Percentiles rank a stretch among this genome's conserved stretches.
Conservation (phyloP, 2,329 filamentous ascomycete species). For the Aspergillus persii region DNA sequence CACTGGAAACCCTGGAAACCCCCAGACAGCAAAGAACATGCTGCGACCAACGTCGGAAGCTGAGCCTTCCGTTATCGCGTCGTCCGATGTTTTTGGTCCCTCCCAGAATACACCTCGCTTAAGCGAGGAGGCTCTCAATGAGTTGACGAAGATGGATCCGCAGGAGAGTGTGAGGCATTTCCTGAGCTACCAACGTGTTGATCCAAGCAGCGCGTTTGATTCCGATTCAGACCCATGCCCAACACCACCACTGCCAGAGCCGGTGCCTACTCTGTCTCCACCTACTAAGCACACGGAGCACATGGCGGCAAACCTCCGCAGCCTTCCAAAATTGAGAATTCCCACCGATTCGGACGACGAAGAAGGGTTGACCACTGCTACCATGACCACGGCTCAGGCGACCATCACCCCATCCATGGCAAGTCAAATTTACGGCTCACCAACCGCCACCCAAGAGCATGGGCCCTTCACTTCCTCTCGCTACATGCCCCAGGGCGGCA, state of each 20-base stretch:
- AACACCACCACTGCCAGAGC: conserved; percentile 57
- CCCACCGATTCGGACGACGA: conserved; percentile 64
- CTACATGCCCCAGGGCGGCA: too few relatives aligned
- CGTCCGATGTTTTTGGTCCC: conserved; percentile 81
- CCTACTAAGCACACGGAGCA: conserved; percentile 38
- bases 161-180: conserved; percentile 91
- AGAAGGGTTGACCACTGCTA: conserved; percentile 52
- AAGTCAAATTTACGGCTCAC: too few relatives aligned
- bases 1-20: conserved; percentile 75
- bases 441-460: conserved; percentile 13
- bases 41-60: conserved; percentile 59
- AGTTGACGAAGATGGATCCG: conserved; percentile 64
- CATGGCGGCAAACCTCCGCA: conserved; percentile 49
- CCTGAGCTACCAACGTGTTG: conserved; percentile 66
- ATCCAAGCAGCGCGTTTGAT: too few relatives aligned
- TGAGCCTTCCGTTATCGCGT: conserved; percentile 79
- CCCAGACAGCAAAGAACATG: conserved; percentile 58
- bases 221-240: too few relatives aligned
- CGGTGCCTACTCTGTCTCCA: conserved; percentile 41
- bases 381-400: conserved; percentile 17
- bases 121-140: conserved; percentile 69
- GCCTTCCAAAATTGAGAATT: conserved; percentile 56
- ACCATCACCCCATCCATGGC: too few relatives aligned
- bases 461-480: too few relatives aligned
- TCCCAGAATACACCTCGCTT: conserved; percentile 58